Evolutionary conservation across 352 stramenopile genomes (phyloP).

Genomic region (Globisporangium cystogenes): DNA sequence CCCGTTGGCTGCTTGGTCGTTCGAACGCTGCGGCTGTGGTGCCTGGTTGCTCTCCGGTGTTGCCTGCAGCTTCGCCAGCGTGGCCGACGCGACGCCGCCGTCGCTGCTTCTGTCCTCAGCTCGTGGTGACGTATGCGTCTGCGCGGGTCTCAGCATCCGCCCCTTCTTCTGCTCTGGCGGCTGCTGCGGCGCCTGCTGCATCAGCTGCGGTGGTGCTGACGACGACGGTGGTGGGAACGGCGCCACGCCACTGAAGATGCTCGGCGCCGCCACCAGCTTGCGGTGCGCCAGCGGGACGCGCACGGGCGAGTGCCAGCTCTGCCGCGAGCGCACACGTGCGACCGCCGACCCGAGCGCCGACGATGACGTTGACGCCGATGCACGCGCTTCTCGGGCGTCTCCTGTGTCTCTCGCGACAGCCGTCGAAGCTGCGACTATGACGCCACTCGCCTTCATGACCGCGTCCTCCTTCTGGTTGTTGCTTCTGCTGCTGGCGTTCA

Average conservation of each 20-base stretch:
- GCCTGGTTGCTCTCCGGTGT: too few species aligned
- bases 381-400: too few species aligned
- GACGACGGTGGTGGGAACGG: constrained; percentile 28
- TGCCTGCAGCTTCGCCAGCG: too few species aligned
- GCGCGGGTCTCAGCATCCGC: neutral
- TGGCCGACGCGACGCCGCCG: too few species aligned
- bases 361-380: too few species aligned
- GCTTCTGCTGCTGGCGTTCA: constrained; percentile 17
- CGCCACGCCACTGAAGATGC: constrained; percentile 35
- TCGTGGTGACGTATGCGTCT: constrained; percentile 3
- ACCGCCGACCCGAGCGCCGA: neutral
- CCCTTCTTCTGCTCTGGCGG: constrained; percentile 2
- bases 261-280: constrained; percentile 47
- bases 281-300: constrained; percentile 56
- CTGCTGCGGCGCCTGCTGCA: neutral
- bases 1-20: too few species aligned
- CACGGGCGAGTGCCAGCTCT: constrained; percentile 58
- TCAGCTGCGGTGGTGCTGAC: too few species aligned
- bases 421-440: neutral
- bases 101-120: neutral
- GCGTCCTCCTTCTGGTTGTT: constrained; percentile 16
- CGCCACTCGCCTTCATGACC: neutral
- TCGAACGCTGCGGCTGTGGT: too few species aligned
- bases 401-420: too few species aligned
- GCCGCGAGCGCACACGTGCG: constrained; percentile 4